Base-by-base conservation (phyloP, 78 protist species). In the Andalucia godoyi region DNA sequence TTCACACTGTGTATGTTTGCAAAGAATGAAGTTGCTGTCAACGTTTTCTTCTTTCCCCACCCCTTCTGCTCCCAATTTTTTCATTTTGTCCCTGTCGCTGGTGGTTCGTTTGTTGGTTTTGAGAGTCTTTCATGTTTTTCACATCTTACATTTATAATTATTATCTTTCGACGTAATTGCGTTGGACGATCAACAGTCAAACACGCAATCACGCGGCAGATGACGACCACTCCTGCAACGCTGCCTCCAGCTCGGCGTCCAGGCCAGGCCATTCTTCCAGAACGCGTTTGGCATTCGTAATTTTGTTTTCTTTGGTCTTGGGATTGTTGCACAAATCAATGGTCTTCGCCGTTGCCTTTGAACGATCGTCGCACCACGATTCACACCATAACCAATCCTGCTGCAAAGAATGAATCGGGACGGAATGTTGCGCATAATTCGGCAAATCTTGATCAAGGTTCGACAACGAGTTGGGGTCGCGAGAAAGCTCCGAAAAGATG, bases 301-400 rank as follows among this genome's bases (percentile, higher is more conserved):
- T 73, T 68, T 95, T 93, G 60, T 92, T 94, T 51, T 91, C 87
- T 58, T 95, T 95, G 17, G 99, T 96, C 37, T 75, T 27, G 18
- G 99, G 99, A 61, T 94, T 94, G 73, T 96, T 96, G 81, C 99
- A 96, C 29, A 96, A 82, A 51, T 96, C 98, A 33, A 96, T 92
- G 4, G 98, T 93, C 82, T 92, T 92, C 29, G 99, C 99, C 2
- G 27, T 39, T 1, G 58, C 25, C 57, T 80, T 84, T 41, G 46
- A 58, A 6, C 25, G 57, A 39, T 86, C 76, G 32, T 69, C 34
- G 79, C 97, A 92, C 97, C 99, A 97, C 10, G 98, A 86, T 64
- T 95, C 98, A 55, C 99, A 95, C 93, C 93, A 95, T 33, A 93
- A 78, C 97, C 99, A 95, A 43, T 95, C 94, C 61, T 86, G 91